Percentiles rank a stretch among this genome's conserved stretches.
Conservation (phyloP, 345 rosid species). For the Orychophragmus violaceus region DNA sequence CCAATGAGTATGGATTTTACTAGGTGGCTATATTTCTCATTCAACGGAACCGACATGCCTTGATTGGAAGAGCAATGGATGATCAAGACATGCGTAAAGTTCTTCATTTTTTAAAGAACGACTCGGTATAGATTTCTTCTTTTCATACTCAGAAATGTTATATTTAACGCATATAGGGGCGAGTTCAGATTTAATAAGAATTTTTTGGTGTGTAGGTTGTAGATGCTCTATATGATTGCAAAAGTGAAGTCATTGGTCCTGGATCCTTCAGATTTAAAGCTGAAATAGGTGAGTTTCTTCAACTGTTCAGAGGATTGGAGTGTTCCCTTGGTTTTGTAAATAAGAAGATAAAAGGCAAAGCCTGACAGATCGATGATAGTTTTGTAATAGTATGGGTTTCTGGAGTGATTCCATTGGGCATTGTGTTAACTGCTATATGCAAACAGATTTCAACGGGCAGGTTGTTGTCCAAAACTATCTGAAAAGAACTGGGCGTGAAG, state of each 20-base stretch:
- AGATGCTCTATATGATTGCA: conserved; percentile 93
- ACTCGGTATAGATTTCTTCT: conserved; percentile 54
- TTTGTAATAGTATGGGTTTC: neutral
- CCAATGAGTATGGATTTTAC: conserved; percentile 8
- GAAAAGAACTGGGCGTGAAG: conserved; percentile 72
- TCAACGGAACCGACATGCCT: conserved; percentile 94
- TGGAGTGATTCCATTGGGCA: neutral
- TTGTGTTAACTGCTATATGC: conserved; percentile 20
- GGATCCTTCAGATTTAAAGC: conserved; percentile 98
- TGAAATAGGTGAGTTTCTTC: conserved; percentile 67
- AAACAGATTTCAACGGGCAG: conserved; percentile 87
- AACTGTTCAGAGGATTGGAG: neutral
- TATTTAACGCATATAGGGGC: neutral
- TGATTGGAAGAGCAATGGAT: conserved; percentile 98
- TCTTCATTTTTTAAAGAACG: conserved; percentile 70
- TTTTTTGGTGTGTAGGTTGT: conserved; percentile 57
- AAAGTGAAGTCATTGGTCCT: conserved; percentile 99
- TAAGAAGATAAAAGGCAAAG: neutral
- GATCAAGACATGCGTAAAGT: conserved; percentile 92
- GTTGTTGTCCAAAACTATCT: conserved; percentile 85
- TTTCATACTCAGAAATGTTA: neutral
- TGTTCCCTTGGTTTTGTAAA: neutral
- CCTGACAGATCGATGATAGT: neutral
- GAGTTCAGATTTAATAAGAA: neutral
- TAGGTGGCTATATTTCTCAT: conserved; percentile 98